A percentile compares a stretch with the other conserved stretches of the same genome.
Evolutionary conservation across 495 filamentous ascomycete genomes (phyloP).

Genomic region (Aspergillus coremiiformis): DNA sequence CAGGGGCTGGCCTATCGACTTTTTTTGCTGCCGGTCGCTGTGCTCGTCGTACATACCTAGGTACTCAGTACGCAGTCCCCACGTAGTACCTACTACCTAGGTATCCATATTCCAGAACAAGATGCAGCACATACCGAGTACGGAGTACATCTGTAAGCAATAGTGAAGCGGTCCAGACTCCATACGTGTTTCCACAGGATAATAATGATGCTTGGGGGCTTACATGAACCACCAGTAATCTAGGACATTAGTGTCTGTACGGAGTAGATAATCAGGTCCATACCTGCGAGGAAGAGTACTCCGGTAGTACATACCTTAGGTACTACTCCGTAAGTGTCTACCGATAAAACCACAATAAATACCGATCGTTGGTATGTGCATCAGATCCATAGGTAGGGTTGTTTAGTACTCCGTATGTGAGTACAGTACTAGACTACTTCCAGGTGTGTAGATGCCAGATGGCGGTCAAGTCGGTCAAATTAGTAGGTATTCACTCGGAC

Average conservation of each 20-base stretch:
- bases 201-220: background rate
- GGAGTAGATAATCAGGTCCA: background rate
- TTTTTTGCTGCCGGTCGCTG: background rate
- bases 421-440: too few relatives aligned
- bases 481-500: background rate
- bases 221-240: background rate
- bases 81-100: too few relatives aligned
- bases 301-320: too few relatives aligned
- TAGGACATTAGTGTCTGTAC: too few relatives aligned
- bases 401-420: too few relatives aligned
- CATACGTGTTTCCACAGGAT: background rate
- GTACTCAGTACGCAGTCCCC: too few relatives aligned
- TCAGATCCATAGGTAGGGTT: background rate
- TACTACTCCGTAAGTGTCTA: too few relatives aligned
- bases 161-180: background rate
- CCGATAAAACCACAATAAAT: too few relatives aligned
- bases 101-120: constrained; percentile 3
- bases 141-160: background rate
- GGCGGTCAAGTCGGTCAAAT: constrained; percentile 7
- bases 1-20: constrained; percentile 5
- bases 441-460: background rate
- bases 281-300: too few relatives aligned
- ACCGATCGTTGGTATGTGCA: background rate
- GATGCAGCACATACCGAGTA: background rate
- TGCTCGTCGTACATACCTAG: too few relatives aligned